These are phyloP conservation scores for Rhipidocladum racemiflorum DNA, from an alignment of 176 grass and related monocot species.

Conservation along the genomic window DNA sequence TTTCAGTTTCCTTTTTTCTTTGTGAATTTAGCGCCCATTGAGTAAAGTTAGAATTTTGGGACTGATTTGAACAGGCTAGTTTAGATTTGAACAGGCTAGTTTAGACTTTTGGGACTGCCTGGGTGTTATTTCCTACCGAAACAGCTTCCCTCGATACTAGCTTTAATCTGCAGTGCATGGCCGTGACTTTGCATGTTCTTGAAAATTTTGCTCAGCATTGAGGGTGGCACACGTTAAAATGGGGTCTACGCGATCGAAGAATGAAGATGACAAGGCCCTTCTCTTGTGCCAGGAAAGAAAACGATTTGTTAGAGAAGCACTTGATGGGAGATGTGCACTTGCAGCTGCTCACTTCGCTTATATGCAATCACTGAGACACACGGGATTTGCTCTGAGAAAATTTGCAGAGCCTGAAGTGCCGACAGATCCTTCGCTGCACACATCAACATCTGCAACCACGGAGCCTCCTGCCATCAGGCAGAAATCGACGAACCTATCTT, in stretches of 20 bases:
- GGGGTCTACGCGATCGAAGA: conserved; percentile 59
- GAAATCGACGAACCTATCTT: conserved; percentile 53
- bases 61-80: neutral
- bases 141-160: neutral
- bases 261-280: conserved; percentile 86
- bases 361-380: conserved; percentile 81
- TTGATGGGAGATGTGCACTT: conserved; percentile 82
- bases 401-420: conserved; percentile 61
- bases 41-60: neutral
- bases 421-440: conserved; percentile 55
- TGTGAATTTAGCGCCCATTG: neutral
- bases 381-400: conserved; percentile 74
- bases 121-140: neutral
- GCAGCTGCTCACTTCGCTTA: conserved; percentile 79
- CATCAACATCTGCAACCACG: conserved; percentile 68
- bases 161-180: conserved; percentile 31
- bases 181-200: neutral
- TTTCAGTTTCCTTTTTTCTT: conserved; percentile 8
- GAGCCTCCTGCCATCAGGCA: conserved; percentile 50
- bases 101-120: conserved; percentile 12
- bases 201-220: conserved; percentile 10
- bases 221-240: conserved; percentile 39
- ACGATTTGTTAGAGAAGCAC: conserved; percentile 74
- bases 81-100: conserved; percentile 15
- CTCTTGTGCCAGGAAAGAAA: conserved; percentile 84